Evolutionary conservation across 352 stramenopile species (phyloP), one percentile per base, ranked within the genome.

Genomic region (Globisporangium polare): DNA sequence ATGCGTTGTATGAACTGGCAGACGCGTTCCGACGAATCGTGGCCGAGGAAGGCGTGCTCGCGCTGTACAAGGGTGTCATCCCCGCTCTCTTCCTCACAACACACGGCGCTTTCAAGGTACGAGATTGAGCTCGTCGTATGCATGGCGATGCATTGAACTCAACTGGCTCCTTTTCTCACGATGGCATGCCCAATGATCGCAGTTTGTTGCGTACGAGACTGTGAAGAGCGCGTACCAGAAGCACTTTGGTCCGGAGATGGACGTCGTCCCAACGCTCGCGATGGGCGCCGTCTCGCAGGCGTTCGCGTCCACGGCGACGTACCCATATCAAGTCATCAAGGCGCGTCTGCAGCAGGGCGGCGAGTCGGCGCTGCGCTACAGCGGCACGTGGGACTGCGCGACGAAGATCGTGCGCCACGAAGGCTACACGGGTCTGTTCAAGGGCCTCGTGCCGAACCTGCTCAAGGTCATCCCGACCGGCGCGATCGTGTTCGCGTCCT

Each of bases 271-370:
- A 22, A 88, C 79, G 46, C 65, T 95, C 12, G 64, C 79, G 27
- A 94, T 97, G 67, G 93, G 86, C 29, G 86, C 84, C 2, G 22
- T 90, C n/a, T 77, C 86, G 3, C 82, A 95, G 68, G 83, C 80
- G n/a, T 83, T 95, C 59, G 84, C 86, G 29, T 93, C 83, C 9
- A 90, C 81, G 20, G 84, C 73, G 5, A 98, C 94, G 17, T 99
- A 98, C 73, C 96, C 97, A 20, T 90, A 98, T 57, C 96, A 99
- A 75, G 93, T 99, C 13, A 93, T 99, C 51, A 99, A 99, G 80
- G 87, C 95, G 17, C 79, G 97, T 58, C 68, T 99, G 18, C 97
- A 99, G 65, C 95, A 99, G 69, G 78, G 86, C 86, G 70, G 91
- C 35, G 70, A 74, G 18, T 73, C 68, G 8, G 85, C 85, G 15